Evolutionary conservation across 139 green algal genomes (phyloP).

Genomic region (Raphidocelis subcapitata): DNA sequence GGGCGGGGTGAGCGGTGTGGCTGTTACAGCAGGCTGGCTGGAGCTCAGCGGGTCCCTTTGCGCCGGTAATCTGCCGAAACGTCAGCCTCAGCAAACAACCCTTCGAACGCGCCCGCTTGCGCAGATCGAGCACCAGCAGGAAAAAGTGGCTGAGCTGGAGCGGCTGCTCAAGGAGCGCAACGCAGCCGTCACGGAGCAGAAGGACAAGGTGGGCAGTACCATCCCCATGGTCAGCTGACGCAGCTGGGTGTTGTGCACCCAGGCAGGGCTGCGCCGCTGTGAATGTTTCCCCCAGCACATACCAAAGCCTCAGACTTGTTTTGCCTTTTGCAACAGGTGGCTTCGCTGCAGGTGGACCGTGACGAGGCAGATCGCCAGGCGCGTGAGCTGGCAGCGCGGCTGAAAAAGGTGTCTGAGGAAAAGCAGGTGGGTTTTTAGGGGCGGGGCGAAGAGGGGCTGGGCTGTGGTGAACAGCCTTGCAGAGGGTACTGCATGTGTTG

Average conservation of each 20-base stretch:
- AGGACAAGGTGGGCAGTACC: slow-evolving; percentile 10
- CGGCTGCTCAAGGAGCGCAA: slow-evolving; percentile 31
- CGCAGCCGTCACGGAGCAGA: background rate
- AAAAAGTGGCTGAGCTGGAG: slow-evolving; percentile 23
- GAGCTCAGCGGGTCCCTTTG: too few species aligned
- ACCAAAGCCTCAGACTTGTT: too few species aligned
- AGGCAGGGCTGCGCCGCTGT: too few species aligned
- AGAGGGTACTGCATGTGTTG: background rate
- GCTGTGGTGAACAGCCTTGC: background rate
- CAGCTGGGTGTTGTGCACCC: too few species aligned
- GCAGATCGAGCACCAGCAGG: slow-evolving; percentile 26
- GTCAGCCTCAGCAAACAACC: too few species aligned
- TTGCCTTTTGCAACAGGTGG: background rate
- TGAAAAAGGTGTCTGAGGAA: slow-evolving; percentile 17
- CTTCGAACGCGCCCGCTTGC: too few species aligned
- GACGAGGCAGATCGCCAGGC: slow-evolving; percentile 31
- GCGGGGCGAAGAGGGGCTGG: background rate
- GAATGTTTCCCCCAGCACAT: too few species aligned
- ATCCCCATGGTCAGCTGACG: background rate
- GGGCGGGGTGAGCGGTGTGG: too few species aligned
- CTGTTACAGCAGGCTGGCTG: too few species aligned
- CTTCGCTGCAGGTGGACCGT: slow-evolving; percentile 10
- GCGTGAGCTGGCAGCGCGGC: slow-evolving; percentile 16
- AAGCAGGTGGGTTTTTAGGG: slow-evolving; percentile 19
- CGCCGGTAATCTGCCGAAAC: too few species aligned